These are phyloP conservation scores for Lactarius tabidus DNA, from an alignment of 768 basidiomycete genomes.

Conservation along the genomic window DNA sequence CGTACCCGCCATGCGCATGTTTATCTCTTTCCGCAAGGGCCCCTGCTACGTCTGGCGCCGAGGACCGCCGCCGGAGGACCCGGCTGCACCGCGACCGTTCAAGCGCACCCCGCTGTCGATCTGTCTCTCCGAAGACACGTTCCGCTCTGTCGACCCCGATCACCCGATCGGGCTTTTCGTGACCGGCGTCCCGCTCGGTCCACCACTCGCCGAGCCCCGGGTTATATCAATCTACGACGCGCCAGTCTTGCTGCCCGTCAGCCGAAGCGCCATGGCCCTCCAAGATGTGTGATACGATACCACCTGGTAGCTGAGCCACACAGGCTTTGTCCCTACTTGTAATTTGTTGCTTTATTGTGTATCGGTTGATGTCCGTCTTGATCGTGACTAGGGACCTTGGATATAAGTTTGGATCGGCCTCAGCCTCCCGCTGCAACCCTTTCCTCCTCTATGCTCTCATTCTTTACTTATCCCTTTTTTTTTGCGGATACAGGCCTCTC, in stretches of 20 bases:
- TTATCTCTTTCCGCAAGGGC: slow-evolving; percentile 21
- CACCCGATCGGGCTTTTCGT: slow-evolving; percentile 9
- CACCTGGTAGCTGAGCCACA: too few relatives aligned
- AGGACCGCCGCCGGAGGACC: neutral
- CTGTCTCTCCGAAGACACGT: slow-evolving; percentile 5
- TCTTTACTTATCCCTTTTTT: too few relatives aligned
- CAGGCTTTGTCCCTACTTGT: too few relatives aligned
- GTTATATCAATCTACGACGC: neutral
- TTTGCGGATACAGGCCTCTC: too few relatives aligned
- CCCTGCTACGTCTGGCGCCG: slow-evolving; percentile 15
- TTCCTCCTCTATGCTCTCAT: too few relatives aligned
- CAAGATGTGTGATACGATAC: slow-evolving; percentile 9
- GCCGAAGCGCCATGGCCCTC: slow-evolving; percentile 9
- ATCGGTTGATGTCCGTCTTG: too few relatives aligned
- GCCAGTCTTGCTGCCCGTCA: slow-evolving; percentile 1
- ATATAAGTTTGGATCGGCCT: too few relatives aligned
- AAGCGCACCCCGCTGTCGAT: slow-evolving; percentile 14
- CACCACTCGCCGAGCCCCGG: slow-evolving; percentile 20
- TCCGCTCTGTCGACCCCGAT: slow-evolving; percentile 16
- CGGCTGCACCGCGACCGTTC: neutral
- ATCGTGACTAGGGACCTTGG: too few relatives aligned
- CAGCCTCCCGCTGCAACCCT: too few relatives aligned
- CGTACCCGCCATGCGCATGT: slow-evolving; percentile 19
- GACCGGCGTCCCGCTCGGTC: slow-evolving; percentile 6
- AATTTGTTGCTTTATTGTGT: too few relatives aligned